Evolutionary conservation across 2,329 filamentous ascomycete genomes (phyloP), one percentile per base, ranked within the genome.

Genomic region (Leptographium galeiforme): DNA sequence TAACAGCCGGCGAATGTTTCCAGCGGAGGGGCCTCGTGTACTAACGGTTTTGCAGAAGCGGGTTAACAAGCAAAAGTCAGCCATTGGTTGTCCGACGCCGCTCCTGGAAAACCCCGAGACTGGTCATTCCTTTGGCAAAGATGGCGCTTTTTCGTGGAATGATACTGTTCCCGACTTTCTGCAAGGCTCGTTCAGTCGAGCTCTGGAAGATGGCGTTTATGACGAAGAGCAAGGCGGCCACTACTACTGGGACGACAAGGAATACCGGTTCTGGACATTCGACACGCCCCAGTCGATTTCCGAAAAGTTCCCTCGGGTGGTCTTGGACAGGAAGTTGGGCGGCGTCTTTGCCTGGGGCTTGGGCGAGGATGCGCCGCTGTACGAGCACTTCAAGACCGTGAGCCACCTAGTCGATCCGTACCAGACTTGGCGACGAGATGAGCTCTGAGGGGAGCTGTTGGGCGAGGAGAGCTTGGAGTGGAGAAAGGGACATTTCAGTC

Each of bases 261-360:
- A 78, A 58, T 67, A 75, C 52, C 63, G 83, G 34, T 89, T 85
- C 75, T 89, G 85, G 85, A 82, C 82, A 0, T 89, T 82, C 71
- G 86, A 89, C 56, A 85, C 81, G 0, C 71, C 75, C 0, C 70
- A 72, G 8, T 72, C 80, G 13, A 81, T 89, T 13, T 18, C 34
- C 18, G 68, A 70, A 54, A 89, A 89, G 68, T 79, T 87, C 55
- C 67, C 72, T 4, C 64, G 74, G 6, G 73, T 89, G 39, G 72
- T 87, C 4, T 67, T 71, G 34, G 69, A 70, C 36, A 73, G 76
- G 62, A 65, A 69, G 1, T 64, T 89, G 0, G 84, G 85, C 1
- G 85, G 86, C 16, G 78, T 86, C 6, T 87, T 89, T 73, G 84
- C 84, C 0, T 89, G 84, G 85, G 84, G 81, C 19, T 61, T 89